Evolutionary conservation across 2,329 filamentous ascomycete genomes (phyloP).

Genomic region (Fusarium illudens): DNA sequence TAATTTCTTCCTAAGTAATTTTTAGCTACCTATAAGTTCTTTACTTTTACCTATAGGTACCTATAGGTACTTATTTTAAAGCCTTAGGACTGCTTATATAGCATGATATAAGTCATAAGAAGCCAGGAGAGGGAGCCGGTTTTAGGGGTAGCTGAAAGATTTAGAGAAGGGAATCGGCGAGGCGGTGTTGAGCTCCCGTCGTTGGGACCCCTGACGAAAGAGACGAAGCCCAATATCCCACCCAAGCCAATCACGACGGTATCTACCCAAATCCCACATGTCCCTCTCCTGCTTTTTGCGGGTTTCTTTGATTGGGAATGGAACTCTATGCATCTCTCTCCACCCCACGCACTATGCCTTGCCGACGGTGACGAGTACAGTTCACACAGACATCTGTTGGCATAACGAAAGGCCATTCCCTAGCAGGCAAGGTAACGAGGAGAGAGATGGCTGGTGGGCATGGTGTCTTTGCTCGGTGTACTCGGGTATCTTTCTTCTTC

Average conservation of each 20-base stretch:
- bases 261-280: not conserved
- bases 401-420: not conserved
- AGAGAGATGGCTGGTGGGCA: rapidly evolving
- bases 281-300: not conserved
- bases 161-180: not conserved
- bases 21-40: too few relatives aligned
- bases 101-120: too few relatives aligned
- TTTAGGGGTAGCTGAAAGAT: not conserved
- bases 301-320: not conserved
- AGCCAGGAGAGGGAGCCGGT: not conserved
- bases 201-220: not conserved
- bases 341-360: not conserved
- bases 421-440: rapidly evolving
- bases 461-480: too few relatives aligned
- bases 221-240: not conserved
- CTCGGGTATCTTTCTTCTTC: too few relatives aligned
- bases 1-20: too few relatives aligned
- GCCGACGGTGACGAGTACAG: not conserved
- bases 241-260: not conserved
- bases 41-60: too few relatives aligned
- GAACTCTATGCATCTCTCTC: not conserved
- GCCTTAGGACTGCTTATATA: not conserved
- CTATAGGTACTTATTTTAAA: too few relatives aligned
- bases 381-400: not conserved
- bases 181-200: not conserved